A percentile compares a stretch with the other conserved stretches of the same genome.
These are phyloP conservation scores for Cladorrhinum sp. DNA, from an alignment of 2,329 filamentous ascomycete genomes.

Conservation along the genomic window DNA sequence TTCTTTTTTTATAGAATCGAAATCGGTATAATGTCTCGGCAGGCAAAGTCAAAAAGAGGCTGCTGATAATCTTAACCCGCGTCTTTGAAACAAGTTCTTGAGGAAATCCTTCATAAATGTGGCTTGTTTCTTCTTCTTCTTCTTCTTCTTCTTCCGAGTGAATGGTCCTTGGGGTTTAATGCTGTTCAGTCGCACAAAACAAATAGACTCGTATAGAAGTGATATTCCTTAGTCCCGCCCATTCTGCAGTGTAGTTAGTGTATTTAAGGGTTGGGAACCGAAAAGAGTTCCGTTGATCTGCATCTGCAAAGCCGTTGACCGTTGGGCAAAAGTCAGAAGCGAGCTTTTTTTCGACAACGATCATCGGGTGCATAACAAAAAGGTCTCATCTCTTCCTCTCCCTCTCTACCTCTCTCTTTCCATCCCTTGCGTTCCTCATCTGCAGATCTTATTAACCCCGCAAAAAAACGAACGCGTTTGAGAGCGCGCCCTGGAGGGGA, in stretches of 20 bases:
- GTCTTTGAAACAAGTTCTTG: too few species aligned
- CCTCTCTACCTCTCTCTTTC: too few species aligned
- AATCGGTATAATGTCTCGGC: too few species aligned
- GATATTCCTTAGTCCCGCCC: background rate
- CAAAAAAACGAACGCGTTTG: background rate
- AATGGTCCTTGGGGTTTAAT: too few species aligned
- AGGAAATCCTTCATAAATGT: too few species aligned
- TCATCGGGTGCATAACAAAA: background rate
- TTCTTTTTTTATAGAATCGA: too few species aligned
- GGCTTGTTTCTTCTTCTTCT: too few species aligned
- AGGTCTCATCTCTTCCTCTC: background rate
- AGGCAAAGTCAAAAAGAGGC: too few species aligned
- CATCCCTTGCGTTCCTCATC: background rate
- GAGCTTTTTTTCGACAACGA: background rate
- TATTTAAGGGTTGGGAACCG: background rate
- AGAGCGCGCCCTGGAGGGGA: background rate
- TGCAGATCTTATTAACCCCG: background rate
- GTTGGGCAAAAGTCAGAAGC: background rate
- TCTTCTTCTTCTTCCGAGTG: too few species aligned
- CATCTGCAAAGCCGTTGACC: constrained; percentile 6
- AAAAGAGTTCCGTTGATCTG: constrained; percentile 7
- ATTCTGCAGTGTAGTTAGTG: background rate
- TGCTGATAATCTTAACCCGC: too few species aligned
- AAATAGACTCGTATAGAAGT: background rate
- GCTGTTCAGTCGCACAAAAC: too few species aligned